Evolutionary conservation across 2,329 filamentous ascomycete species (phyloP), one percentile per base, ranked within the genome.

Genomic region (Sphaerulina musiva): DNA sequence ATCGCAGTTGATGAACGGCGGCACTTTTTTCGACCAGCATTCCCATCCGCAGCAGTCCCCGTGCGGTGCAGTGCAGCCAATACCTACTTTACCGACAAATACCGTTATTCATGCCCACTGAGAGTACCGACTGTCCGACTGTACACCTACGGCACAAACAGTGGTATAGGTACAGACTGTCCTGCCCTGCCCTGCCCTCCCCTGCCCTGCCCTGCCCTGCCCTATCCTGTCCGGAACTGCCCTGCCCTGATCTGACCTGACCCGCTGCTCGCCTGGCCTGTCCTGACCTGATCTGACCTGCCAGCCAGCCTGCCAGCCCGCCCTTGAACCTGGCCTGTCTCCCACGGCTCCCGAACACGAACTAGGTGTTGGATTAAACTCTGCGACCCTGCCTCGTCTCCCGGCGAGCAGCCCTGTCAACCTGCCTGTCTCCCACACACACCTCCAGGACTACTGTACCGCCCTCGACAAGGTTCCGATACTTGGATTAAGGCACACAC

Each of bases 321-420:
- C 26, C 26, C 26, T 29, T 29, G 26, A 10, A 17, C 29, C 34
- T 38, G 34, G 34, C 34, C 34, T 38, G 34, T 38, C 34, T 44
- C 42, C 42, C 42, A 26, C 42, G 20, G 42, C 42, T 44, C 20
- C 42, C 42, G 42, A 29, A 44, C 42, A 44, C 42, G 42, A 44
- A 44, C 42, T 44, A 44, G 42, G 17, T 26, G 42, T 20, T 50
- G 39, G 47, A 38, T 44, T 45, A 51, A 51, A 51, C 48, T 51
- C 48, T 23, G 31, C 48, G 48, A 51, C 48, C 48, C 48, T 51
- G 48, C 48, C 48, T 51, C 48, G 48, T 41, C 48, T 51, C n/a
- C 48, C 48, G 48, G 48, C 47, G 20, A 26, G 38, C 38, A 51
- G 48, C 48, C 48, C 48, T 51, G 40, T 36, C 40, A 1, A 1